phyloP scores from a whole-genome alignment of 306 rosid genomes.

The Astragalus glycyphyllos region DNA sequence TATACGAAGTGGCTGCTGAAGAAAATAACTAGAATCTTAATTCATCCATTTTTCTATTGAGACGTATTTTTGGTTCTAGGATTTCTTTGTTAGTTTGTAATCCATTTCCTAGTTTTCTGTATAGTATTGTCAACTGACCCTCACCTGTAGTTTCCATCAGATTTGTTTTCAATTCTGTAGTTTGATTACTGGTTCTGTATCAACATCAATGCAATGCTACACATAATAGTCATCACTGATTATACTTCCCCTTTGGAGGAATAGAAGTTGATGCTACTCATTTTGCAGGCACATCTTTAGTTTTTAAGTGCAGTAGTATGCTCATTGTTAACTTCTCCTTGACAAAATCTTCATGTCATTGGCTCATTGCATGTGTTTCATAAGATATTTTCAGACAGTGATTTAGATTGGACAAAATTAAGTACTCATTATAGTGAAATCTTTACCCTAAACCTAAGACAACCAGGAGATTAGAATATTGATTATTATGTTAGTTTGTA shows the following conservation, averaged over 20 bases:
- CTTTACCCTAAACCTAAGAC: too few relatives aligned
- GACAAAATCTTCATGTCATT: slow-evolving; percentile 2
- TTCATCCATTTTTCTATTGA: slow-evolving; percentile 44
- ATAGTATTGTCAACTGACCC: slow-evolving; percentile 51
- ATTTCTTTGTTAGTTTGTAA: slow-evolving; percentile 46
- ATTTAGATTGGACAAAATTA: background rate
- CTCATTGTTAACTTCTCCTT: background rate
- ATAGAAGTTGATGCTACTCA: slow-evolving; percentile 30
- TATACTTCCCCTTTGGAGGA: slow-evolving; percentile 39
- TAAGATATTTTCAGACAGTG: slow-evolving; percentile 24
- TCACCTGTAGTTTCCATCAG: slow-evolving; percentile 48
- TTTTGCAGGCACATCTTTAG: slow-evolving; percentile 15
- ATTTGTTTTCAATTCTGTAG: slow-evolving; percentile 43
- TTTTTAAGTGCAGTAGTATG: slow-evolving; percentile 3
- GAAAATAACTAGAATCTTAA: slow-evolving; percentile 59
- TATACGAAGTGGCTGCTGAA: slow-evolving; percentile 45
- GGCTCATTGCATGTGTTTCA: background rate
- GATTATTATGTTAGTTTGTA: too few relatives aligned
- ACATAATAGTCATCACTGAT: slow-evolving; percentile 40
- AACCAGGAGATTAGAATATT: too few relatives aligned
- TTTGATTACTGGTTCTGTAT: slow-evolving; percentile 40
- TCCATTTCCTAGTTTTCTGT: slow-evolving; percentile 47
- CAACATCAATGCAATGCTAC: slow-evolving; percentile 40
- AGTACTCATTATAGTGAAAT: background rate
- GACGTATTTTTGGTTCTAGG: slow-evolving; percentile 45